Conservation (phyloP, 192 early-diverging fungal genomes). For the Pecoramyces ruminantium region DNA sequence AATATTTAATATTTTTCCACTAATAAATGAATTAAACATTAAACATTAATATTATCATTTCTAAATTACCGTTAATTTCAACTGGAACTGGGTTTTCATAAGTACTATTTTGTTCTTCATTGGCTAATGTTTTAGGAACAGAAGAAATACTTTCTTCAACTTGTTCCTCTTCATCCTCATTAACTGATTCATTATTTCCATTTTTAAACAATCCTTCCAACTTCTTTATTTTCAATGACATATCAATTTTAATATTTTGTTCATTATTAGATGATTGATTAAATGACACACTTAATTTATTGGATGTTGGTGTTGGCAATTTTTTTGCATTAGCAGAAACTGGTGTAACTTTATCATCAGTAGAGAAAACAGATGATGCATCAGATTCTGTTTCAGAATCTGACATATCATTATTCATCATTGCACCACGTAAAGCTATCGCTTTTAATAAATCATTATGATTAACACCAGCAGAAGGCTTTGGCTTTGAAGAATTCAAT, state of each 20-base stretch:
- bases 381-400: background rate
- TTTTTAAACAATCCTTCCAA: background rate
- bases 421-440: conserved; percentile 6
- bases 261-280: background rate
- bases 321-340: background rate
- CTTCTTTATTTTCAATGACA: background rate
- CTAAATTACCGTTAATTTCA: too few species aligned
- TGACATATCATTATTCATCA: conserved; percentile 8
- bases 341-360: background rate
- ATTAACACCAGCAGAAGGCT: conserved; percentile 15
- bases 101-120: too few species aligned
- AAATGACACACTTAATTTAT: background rate
- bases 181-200: background rate
- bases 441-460: conserved; percentile 7
- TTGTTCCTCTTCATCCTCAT: background rate
- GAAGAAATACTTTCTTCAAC: background rate
- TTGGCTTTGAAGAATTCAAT: conserved; percentile 4
- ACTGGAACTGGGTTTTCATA: background rate
- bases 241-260: background rate
- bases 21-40: too few species aligned
- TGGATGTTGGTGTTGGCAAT: background rate
- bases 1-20: too few species aligned
- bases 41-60: too few species aligned
- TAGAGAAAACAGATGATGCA: background rate
- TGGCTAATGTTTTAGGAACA: too few species aligned